These are phyloP conservation scores for Cercophora samala DNA, from an alignment of 495 filamentous ascomycete genomes.

Conservation along the genomic window DNA sequence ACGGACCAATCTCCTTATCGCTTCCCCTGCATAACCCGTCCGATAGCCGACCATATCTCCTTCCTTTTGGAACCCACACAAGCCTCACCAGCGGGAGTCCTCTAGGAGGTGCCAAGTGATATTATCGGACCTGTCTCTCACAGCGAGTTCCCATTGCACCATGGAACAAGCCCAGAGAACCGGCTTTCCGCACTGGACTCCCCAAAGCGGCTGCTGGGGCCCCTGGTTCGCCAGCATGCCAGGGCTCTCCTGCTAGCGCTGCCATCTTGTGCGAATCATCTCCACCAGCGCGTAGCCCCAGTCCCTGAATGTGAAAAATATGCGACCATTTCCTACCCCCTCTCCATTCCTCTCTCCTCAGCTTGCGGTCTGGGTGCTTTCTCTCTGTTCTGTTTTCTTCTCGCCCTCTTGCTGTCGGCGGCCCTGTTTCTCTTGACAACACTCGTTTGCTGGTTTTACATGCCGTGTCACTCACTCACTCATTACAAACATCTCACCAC, in stretches of 20 bases:
- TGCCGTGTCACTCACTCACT: not conserved
- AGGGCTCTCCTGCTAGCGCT: conserved; percentile 7
- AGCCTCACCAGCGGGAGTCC: not conserved
- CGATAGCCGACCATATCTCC: conserved; percentile 9
- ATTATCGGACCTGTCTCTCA: conserved; percentile 5
- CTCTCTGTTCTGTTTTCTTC: not conserved
- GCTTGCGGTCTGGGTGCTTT: not conserved
- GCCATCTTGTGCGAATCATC: conserved; percentile 19
- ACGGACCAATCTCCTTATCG: conserved; percentile 1
- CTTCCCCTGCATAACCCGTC: conserved; percentile 9
- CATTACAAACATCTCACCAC: not conserved
- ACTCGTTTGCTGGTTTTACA: not conserved
- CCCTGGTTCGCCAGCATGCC: conserved; percentile 6
- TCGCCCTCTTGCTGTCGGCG: not conserved
- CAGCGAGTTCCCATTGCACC: not conserved
- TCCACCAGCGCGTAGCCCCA: conserved; percentile 23
- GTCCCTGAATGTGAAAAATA: conserved; percentile 15
- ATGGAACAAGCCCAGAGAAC: not conserved
- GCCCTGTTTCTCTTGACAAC: not conserved
- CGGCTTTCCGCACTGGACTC: not conserved
- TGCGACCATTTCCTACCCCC: conserved; percentile 13
- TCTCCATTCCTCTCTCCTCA: conserved; percentile 6
- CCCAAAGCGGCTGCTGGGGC: conserved; percentile 5
- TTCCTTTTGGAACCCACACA: not conserved
- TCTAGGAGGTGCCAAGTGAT: not conserved